Base-by-base conservation (phyloP, 805 yeast species). In the Sporopachydermia quercuum region DNA sequence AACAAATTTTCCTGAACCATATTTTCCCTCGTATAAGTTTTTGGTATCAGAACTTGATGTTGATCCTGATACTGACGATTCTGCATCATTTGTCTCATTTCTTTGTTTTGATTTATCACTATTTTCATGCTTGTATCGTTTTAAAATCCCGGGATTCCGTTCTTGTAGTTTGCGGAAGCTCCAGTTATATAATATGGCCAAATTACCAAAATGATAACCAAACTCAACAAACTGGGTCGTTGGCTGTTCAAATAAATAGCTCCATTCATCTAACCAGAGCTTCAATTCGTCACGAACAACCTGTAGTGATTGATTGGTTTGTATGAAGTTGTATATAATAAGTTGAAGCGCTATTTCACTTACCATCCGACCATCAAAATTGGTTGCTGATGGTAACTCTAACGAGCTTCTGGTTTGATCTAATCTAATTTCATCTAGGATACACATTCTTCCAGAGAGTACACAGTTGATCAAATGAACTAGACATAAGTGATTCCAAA, bases 351-450 rank as follows among this genome's bases (percentile, higher is more conserved):
- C 70, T 39, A 79, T 73, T 54, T 82, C 93, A 34, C 85, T 77
- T 4, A 80, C 77, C 74, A 82, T 78, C 43, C 91, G 58, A n/a
- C 82, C 84, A 52, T 82, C 94, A 53, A 81, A 82, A 50, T 79
- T 78, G 4, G 86, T 78, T 2, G 86, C 72, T 27, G 71, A 62
- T 3, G 76, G 63, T 33, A 73, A 55, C 34, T 74, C 71, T 38
- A 77, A 57, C 1, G 78, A 69, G 15, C 72, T 65, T 5, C 74
- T 64, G 44, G 83, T 74, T 43, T 71, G 68, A 42, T 71, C 74
- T 36, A 78, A 53, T 34, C 84, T 60, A 16, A 68, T 60, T 43
- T 70, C 76, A 50, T 78, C 84, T 4, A 79, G 54, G 17, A 76
- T 56, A 53, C 78, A 69, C 71, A 66, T 64, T 48, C 86, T 54